phyloP scores from a whole-genome alignment of 2,329 filamentous ascomycete species.

The Venturia asperata region DNA sequence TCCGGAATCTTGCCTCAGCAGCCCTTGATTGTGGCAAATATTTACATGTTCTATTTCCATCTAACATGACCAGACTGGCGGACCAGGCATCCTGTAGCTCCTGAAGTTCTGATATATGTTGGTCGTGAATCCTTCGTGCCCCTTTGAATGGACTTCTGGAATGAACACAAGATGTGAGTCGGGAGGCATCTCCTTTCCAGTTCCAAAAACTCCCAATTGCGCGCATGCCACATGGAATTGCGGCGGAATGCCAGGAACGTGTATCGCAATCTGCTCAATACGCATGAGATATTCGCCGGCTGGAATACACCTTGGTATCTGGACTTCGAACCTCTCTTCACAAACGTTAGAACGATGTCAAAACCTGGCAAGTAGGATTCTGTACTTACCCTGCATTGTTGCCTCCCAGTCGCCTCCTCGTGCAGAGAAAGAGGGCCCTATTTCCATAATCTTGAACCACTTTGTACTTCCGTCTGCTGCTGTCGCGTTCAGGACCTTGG shows the following conservation, averaged over 20 bases:
- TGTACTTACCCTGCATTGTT: conserved; percentile 10
- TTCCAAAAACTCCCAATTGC: conserved; percentile 26
- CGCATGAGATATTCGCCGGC: conserved; percentile 23
- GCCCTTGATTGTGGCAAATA: neutral
- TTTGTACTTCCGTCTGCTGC: conserved; percentile 32
- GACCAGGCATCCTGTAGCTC: conserved; percentile 13
- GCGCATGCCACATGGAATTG: conserved; percentile 29
- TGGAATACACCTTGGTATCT: conserved; percentile 24
- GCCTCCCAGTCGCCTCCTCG: conserved; percentile 12
- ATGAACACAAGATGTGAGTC: conserved; percentile 26
- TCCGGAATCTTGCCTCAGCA: neutral
- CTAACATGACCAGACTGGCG: conserved; percentile 5
- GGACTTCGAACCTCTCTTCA: conserved; percentile 29
- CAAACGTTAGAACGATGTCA: neutral
- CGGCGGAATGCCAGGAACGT: conserved; percentile 24
- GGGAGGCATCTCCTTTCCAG: conserved; percentile 23
- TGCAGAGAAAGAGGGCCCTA: conserved; percentile 27
- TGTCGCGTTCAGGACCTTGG: conserved; percentile 30
- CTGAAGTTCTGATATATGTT: conserved; percentile 35
- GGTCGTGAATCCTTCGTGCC: conserved; percentile 32
- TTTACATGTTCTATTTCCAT: neutral
- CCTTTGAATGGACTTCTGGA: conserved; percentile 30
- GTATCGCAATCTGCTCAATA: conserved; percentile 25
- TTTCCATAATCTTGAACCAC: conserved; percentile 35
- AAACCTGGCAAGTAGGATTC: conserved; percentile 24